Evolutionary conservation across 352 stramenopile species (phyloP).

Genomic region (Globisporangium perplexum): DNA sequence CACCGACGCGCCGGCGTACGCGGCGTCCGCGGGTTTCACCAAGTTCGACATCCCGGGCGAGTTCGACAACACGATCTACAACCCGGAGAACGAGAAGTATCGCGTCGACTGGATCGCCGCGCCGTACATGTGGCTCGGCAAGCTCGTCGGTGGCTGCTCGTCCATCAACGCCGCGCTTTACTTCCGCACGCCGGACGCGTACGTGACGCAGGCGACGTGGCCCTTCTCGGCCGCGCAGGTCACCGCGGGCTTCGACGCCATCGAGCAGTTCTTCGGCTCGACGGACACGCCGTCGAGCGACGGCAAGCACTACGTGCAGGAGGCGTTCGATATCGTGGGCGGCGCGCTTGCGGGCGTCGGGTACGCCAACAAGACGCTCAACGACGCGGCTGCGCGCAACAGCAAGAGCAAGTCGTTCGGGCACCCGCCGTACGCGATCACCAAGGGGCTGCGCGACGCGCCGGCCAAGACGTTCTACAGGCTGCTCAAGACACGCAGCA

Average conservation of each 20-base stretch:
- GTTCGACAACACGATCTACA: constrained; percentile 51
- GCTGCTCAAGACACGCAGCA: constrained; percentile 30
- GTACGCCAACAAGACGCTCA: constrained; percentile 31
- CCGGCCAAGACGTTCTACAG: constrained; percentile 53
- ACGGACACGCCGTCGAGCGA: constrained; percentile 47
- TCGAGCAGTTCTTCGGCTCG: constrained; percentile 30
- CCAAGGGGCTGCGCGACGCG: constrained; percentile 32
- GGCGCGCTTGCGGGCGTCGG: constrained; percentile 21
- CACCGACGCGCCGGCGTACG: constrained; percentile 39
- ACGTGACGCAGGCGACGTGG: constrained; percentile 30
- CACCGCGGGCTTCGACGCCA: constrained; percentile 42
- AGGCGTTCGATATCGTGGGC: constrained; percentile 42
- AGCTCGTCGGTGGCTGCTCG: constrained; percentile 71
- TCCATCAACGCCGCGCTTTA: constrained; percentile 79
- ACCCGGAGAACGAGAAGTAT: constrained; percentile 33
- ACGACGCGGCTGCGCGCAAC: constrained; percentile 37
- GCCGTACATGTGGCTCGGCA: constrained; percentile 51
- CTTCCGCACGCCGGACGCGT: constrained; percentile 55
- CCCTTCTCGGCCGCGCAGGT: constrained; percentile 48
- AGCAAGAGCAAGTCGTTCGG: constrained; percentile 35
- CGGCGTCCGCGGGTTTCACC: constrained; percentile 28
- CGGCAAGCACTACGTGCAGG: constrained; percentile 35
- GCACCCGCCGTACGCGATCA: constrained; percentile 48
- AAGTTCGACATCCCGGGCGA: constrained; percentile 70
- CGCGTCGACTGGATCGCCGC: constrained; percentile 34